phyloP scores from a whole-genome alignment of 129 eudicot genomes.

The Oenanthe sinensis region DNA sequence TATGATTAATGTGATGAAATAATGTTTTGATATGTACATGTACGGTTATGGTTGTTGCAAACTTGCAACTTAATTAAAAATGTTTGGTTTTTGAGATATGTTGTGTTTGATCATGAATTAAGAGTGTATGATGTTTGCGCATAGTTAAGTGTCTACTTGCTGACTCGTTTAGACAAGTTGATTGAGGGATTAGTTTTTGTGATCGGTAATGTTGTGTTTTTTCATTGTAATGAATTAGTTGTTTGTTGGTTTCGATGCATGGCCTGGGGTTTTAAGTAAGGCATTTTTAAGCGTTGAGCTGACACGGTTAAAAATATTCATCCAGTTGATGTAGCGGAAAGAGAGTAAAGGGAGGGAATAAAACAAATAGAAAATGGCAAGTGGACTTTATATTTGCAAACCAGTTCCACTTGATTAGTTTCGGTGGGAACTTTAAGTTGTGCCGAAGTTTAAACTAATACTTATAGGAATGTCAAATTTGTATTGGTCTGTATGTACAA shows the following conservation, averaged over 20 bases:
- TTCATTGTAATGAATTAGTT: neutral
- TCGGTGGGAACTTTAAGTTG: neutral
- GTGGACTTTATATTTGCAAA: neutral
- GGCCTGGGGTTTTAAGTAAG: neutral
- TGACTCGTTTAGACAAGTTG: no score
- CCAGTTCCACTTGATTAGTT: neutral
- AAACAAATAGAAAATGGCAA: neutral
- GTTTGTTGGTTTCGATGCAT: neutral
- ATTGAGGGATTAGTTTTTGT: neutral
- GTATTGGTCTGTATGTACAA: neutral
- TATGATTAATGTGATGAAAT: neutral
- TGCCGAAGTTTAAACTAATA: neutral
- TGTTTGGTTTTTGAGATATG: neutral
- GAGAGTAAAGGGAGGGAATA: neutral
- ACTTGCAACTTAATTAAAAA: neutral
- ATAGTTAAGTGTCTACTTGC: no score
- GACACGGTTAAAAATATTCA: neutral
- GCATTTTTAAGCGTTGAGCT: neutral
- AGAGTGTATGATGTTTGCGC: neutral
- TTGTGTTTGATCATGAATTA: neutral
- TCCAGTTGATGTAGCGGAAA: neutral
- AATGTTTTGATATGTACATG: neutral
- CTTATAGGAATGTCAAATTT: neutral
- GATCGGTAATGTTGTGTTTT: neutral
- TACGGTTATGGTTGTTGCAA: neutral